Evolutionary conservation across 2,329 filamentous ascomycete species (phyloP), one percentile per base, ranked within the genome.

Genomic region (Aspergillus sp.): DNA sequence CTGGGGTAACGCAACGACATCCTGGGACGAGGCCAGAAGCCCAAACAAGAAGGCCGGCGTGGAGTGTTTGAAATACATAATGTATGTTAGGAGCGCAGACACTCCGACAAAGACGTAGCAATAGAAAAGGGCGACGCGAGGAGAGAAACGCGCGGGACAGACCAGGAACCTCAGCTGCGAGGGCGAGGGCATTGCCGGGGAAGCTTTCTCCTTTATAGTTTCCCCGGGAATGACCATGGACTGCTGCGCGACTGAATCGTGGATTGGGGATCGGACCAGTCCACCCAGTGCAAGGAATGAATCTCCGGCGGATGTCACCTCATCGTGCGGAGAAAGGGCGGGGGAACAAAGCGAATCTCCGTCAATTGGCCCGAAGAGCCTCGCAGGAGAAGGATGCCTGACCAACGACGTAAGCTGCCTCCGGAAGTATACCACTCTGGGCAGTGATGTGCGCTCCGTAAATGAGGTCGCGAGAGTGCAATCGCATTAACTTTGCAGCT

Each of bases 31-130:
- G 15, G 63, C 66, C 11, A 72, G 68, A 48, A 75, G 58, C 44
- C 70, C 71, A 44, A 68, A 67, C 7, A 76, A 63, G 63, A 69
- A 68, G 8, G 68, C 67, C 18, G 71, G 63, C 6, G 72, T 56
- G 56, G 70, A 73, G 12, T 65, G 65, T 44, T 68, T 70, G 60
- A 76, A 47, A 63, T 74, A 71, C 74, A 76, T 76, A 54, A 62
- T 71, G 68, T 68, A 48, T 24, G 66, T 65, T 39, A 76, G 56
- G 15, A 69, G 57, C 38, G 56, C 54, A 43, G 65, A 66, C 56
- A 70, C 54, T 24, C 62, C 55, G 26, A 75, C 58, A 55, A 70
- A 72, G 22, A 75, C 49, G 47, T 68, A 56, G 55, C 60, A 66
- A 56, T 68, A 74, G 26, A 70, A 22, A 48, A 64, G 43, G 15